These are phyloP conservation scores for Fusarium napiforme DNA, from an alignment of 2,329 filamentous ascomycete species.

Conservation along the genomic window DNA sequence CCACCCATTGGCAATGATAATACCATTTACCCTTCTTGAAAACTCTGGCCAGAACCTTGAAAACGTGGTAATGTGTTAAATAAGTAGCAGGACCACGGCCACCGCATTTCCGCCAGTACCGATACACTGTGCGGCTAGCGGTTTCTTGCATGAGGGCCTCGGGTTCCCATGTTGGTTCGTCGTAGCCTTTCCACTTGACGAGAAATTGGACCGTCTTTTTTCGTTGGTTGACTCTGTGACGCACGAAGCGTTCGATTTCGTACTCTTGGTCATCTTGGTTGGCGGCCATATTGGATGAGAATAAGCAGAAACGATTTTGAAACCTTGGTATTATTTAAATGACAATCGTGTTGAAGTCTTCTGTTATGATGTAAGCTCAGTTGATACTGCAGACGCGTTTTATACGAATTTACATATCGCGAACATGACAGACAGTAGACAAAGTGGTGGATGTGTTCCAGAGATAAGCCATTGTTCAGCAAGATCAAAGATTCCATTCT, in stretches of 20 bases:
- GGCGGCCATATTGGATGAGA: background rate
- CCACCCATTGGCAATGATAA: background rate
- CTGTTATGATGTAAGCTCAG: rapidly evolving
- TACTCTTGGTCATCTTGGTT: background rate
- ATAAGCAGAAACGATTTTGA: background rate
- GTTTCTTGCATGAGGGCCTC: background rate
- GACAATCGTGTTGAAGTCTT: rapidly evolving
- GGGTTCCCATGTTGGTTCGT: background rate
- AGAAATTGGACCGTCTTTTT: background rate
- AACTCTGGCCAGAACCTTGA: background rate
- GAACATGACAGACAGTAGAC: background rate
- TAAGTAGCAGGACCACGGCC: background rate
- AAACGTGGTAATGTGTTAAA: background rate
- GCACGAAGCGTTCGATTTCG: background rate
- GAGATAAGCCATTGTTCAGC: background rate
- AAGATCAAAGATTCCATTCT: rapidly evolving
- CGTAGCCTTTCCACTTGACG: background rate
- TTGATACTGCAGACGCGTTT: too few relatives aligned
- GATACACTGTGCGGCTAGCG: background rate
- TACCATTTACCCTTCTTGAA: background rate
- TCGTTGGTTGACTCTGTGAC: background rate
- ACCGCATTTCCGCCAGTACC: background rate
- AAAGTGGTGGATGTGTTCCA: background rate
- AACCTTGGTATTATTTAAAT: rapidly evolving
- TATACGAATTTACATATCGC: background rate